A percentile compares a stretch with the other conserved stretches of the same genome.
Conservation (phyloP, 768 basidiomycete species). For the Suillus spraguei region DNA sequence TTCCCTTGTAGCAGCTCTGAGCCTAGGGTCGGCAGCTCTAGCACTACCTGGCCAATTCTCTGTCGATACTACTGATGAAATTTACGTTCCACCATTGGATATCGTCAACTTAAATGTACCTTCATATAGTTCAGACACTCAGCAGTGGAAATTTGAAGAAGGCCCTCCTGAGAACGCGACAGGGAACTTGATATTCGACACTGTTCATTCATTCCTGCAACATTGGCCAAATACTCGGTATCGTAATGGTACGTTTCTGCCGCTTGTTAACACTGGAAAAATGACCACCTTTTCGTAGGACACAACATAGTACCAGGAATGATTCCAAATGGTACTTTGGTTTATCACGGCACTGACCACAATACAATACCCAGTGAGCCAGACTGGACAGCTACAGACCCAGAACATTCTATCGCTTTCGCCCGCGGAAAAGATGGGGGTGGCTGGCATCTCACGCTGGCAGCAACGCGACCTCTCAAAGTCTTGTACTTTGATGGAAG, state of each 20-base stretch:
- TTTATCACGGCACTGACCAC: constrained; percentile 35
- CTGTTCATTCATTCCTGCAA: too few relatives aligned
- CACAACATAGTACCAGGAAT: constrained; percentile 36
- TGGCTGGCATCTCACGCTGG: constrained; percentile 35
- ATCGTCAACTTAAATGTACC: too few relatives aligned
- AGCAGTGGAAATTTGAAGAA: too few relatives aligned
- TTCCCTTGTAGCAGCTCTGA: neutral
- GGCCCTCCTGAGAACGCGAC: too few relatives aligned
- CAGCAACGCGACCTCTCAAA: constrained; percentile 29
- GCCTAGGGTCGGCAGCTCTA: constrained; percentile 1
- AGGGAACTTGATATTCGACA: too few relatives aligned
- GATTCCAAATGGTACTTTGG: constrained; percentile 37
- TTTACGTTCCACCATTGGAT: too few relatives aligned
- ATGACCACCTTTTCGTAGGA: constrained; percentile 15
- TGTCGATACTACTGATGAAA: neutral
- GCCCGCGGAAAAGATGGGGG: constrained; percentile 18
- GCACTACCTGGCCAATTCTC: neutral
- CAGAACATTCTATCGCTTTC: constrained; percentile 41
- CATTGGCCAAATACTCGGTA: too few relatives aligned
- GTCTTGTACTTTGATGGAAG: constrained; percentile 37
- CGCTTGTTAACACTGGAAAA: neutral
- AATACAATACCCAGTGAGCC: constrained; percentile 28
- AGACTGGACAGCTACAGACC: constrained; percentile 39
- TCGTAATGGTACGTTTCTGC: constrained; percentile 30
- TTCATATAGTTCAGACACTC: too few relatives aligned